These are phyloP conservation scores for Ustulina deusta DNA, from an alignment of 2,329 filamentous ascomycete genomes.

Conservation along the genomic window DNA sequence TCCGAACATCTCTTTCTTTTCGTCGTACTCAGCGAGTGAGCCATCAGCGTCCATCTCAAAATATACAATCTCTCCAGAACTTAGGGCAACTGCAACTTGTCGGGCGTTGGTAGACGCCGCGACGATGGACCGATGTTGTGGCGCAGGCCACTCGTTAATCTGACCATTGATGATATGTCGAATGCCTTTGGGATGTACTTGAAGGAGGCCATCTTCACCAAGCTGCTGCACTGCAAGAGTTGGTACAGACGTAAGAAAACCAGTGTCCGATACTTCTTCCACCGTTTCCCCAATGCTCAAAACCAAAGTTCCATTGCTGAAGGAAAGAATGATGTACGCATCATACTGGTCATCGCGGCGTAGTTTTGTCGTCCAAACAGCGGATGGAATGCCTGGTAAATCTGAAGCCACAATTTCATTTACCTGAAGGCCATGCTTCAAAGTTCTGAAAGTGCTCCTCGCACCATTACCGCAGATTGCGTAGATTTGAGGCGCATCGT, in stretches of 20 bases:
- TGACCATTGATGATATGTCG: constrained; percentile 83
- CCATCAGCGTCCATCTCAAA: constrained; percentile 97
- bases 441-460: constrained; percentile 87
- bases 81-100: constrained; percentile 93
- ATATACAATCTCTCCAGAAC: constrained; percentile 96
- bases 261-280: constrained; percentile 93
- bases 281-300: constrained; percentile 97
- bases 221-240: constrained; percentile 94
- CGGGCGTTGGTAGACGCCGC: constrained; percentile 92
- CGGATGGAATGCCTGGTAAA: constrained; percentile 86
- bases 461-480: constrained; percentile 90
- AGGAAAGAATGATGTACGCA: constrained; percentile 94
- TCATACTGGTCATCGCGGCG: constrained; percentile 86
- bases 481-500: constrained; percentile 97
- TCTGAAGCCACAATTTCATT: constrained; percentile 96
- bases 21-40: constrained; percentile 91
- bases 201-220: constrained; percentile 90
- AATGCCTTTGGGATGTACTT: constrained; percentile 97
- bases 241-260: constrained; percentile 87
- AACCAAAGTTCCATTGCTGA: constrained; percentile 89
- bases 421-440: constrained; percentile 93
- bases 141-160: constrained; percentile 93
- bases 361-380: constrained; percentile 95
- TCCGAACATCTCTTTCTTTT: constrained; percentile 93
- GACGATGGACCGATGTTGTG: constrained; percentile 94